A percentile compares a stretch with the other conserved stretches of the same genome.
Evolutionary conservation across 768 basidiomycete genomes (phyloP).

Genomic region (Trichaptum fuscoviolaceum): DNA sequence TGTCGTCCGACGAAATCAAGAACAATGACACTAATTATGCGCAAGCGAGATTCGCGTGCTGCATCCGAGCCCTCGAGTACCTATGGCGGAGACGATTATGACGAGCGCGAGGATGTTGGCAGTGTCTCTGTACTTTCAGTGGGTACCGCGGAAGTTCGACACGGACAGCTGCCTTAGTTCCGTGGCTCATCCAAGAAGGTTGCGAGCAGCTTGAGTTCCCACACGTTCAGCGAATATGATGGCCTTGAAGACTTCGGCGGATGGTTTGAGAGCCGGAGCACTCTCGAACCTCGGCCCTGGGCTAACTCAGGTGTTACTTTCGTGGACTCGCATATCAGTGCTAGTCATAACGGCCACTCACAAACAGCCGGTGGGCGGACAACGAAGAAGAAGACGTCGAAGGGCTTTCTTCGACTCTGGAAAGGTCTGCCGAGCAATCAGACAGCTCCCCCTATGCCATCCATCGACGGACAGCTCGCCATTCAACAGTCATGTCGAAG

Average conservation of each 20-base stretch:
- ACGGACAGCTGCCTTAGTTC: conserved; percentile 35
- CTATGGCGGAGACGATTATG: not conserved
- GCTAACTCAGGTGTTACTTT: conserved; percentile 3
- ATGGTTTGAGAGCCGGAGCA: conserved; percentile 77
- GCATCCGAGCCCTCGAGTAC: not conserved
- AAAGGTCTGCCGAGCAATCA: conserved; percentile 43
- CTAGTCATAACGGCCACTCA: conserved; percentile 24
- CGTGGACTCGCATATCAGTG: conserved; percentile 17
- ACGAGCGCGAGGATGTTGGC: not conserved
- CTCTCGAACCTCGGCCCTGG: conserved; percentile 41
- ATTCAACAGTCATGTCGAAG: conserved; percentile 6
- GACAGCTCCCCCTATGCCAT: conserved; percentile 37
- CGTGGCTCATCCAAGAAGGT: conserved; percentile 34
- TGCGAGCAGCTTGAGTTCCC: conserved; percentile 53
- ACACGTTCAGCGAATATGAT: conserved; percentile 80
- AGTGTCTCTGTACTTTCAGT: conserved; percentile 19
- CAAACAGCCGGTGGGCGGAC: conserved; percentile 16
- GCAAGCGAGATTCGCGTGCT: conserved; percentile 3
- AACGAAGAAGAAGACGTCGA: conserved; percentile 55
- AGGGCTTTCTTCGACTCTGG: conserved; percentile 60
- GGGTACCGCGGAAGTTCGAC: conserved; percentile 14
- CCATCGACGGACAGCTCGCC: conserved; percentile 25
- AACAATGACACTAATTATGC: not conserved
- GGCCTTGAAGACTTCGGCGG: conserved; percentile 85
- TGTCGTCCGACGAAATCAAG: conserved; percentile 6